Evolutionary conservation across 768 basidiomycete genomes (phyloP).

Genomic region (Leccinum subtestaceum): DNA sequence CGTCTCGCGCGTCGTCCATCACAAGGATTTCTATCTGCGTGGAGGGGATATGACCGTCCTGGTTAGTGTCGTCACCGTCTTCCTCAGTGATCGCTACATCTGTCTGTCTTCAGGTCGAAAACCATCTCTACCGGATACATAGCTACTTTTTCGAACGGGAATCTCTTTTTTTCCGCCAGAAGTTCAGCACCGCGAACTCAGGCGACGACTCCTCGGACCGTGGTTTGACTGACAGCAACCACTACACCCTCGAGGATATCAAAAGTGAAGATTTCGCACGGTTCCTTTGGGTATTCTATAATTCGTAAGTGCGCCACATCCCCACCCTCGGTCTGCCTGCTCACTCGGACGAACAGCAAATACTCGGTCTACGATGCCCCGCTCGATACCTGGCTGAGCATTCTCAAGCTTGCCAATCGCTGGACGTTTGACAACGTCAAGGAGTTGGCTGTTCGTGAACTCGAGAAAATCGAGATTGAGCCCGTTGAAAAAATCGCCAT

Average conservation of each 20-base stretch:
- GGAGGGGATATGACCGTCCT: conserved; percentile 59
- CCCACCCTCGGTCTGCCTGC: neutral
- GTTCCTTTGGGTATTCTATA: conserved; percentile 64
- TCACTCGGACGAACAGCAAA: conserved; percentile 22
- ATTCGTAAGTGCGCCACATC: conserved; percentile 41
- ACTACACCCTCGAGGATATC: conserved; percentile 43
- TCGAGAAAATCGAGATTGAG: conserved; percentile 36
- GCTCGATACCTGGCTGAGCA: conserved; percentile 40
- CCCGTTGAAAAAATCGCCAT: conserved; percentile 38
- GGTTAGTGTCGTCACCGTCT: conserved; percentile 34
- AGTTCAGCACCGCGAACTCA: conserved; percentile 32
- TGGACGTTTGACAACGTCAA: conserved; percentile 44
- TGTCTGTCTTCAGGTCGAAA: conserved; percentile 46
- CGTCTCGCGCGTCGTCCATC: conserved; percentile 32
- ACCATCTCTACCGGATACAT: conserved; percentile 55
- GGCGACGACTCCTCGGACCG: conserved; percentile 27
- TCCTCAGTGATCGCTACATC: conserved; percentile 10
- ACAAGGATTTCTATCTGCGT: conserved; percentile 51
- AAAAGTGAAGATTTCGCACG: conserved; percentile 49
- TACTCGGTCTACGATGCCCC: conserved; percentile 40
- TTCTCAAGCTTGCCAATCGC: conserved; percentile 37
- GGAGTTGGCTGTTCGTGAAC: conserved; percentile 36
- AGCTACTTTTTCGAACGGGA: conserved; percentile 64
- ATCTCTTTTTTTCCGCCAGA: conserved; percentile 44
- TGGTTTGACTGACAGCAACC: conserved; percentile 36